A percentile compares a stretch with the other conserved stretches of the same genome.
phyloP scores from a whole-genome alignment of 805 yeast species.

The Candida vartiovaarae region DNA sequence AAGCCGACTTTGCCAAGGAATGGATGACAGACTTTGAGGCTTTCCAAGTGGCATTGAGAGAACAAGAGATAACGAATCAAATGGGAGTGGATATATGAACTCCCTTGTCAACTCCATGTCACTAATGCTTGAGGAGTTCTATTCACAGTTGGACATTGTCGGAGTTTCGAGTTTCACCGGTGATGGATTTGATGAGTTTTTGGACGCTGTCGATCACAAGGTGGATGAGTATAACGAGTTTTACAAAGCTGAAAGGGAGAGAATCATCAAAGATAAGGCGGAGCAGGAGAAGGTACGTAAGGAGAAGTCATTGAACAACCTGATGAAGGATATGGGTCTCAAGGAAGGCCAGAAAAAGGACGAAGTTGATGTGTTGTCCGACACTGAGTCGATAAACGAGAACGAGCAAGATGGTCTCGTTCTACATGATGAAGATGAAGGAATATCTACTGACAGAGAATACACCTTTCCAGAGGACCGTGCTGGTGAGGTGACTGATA shows the following conservation, averaged over 20 bases:
- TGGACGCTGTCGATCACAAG: slow-evolving; percentile 78
- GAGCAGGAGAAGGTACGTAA: slow-evolving; percentile 67
- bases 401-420: slow-evolving; percentile 36
- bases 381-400: slow-evolving; percentile 41
- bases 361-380: slow-evolving; percentile 46
- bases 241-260: slow-evolving; percentile 81
- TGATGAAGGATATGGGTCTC: slow-evolving; percentile 85
- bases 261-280: slow-evolving; percentile 68
- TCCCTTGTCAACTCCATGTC: slow-evolving; percentile 93
- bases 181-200: slow-evolving; percentile 85
- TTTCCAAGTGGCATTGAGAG: slow-evolving; percentile 72
- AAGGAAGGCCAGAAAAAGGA: slow-evolving; percentile 31
- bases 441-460: slow-evolving; percentile 41
- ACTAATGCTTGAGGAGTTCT: slow-evolving; percentile 91
- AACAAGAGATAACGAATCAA: slow-evolving; percentile 58
- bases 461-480: slow-evolving; percentile 68
- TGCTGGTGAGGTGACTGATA: slow-evolving; percentile 47
- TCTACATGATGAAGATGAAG: slow-evolving; percentile 40
- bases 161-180: slow-evolving; percentile 94
- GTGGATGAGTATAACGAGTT: slow-evolving; percentile 80
- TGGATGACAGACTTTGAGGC: slow-evolving; percentile 98
- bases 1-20: slow-evolving; percentile 81
- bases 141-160: slow-evolving; percentile 85
- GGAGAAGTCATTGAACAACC: slow-evolving; percentile 57
- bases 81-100: slow-evolving; percentile 86